Evolutionary conservation across 2,329 filamentous ascomycete species (phyloP).

Genomic region (Alternaria sp.): DNA sequence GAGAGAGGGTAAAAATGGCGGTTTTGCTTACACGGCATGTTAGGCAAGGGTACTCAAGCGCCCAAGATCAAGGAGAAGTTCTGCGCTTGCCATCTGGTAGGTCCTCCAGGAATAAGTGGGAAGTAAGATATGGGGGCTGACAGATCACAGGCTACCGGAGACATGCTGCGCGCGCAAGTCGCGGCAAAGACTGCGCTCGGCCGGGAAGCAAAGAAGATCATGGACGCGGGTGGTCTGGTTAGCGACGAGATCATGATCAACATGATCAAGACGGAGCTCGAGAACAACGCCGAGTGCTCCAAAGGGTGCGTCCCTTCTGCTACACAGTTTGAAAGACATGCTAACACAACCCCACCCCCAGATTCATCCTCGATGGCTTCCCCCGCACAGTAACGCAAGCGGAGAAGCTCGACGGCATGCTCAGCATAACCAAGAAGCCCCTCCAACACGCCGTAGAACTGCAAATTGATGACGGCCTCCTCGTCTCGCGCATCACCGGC

Average conservation of each 20-base stretch:
- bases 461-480: constrained; percentile 91
- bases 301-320: constrained; percentile 71
- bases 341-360: constrained; percentile 46
- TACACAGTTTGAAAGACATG: not conserved
- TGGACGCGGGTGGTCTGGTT: constrained; percentile 97
- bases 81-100: constrained; percentile 93
- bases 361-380: constrained; percentile 99
- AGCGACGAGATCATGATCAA: constrained; percentile 99
- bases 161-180: constrained; percentile 98
- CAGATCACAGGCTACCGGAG: constrained; percentile 80
- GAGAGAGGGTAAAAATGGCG: not conserved
- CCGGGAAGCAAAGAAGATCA: constrained; percentile 99
- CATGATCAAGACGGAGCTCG: constrained; percentile 98
- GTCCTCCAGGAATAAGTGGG: constrained; percentile 35
- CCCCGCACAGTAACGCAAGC: constrained; percentile 95
- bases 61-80: constrained; percentile 98
- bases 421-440: constrained; percentile 75
- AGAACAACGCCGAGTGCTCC: constrained; percentile 93
- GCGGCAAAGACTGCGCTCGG: constrained; percentile 95
- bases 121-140: constrained; percentile 15
- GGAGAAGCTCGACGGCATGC: constrained; percentile 93
- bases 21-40: constrained; percentile 31
- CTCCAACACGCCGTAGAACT: constrained; percentile 96
- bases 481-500: constrained; percentile 95
- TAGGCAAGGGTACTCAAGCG: constrained; percentile 98